Evolutionary conservation across 345 rosid species (phyloP).

Genomic region (Citrus medica): DNA sequence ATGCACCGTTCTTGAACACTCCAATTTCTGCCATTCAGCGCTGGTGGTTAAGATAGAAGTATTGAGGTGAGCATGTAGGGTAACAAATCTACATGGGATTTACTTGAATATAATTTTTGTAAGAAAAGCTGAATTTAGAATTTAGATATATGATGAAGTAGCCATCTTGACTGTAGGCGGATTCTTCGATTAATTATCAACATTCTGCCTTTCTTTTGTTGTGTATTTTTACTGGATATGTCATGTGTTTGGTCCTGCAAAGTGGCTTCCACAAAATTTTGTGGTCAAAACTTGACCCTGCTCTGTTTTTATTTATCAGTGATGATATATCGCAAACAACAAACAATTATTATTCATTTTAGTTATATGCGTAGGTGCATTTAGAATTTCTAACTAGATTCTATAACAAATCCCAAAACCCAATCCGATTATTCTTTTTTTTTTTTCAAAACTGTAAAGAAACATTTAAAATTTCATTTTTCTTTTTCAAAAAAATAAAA

Average conservation of each 20-base stretch:
- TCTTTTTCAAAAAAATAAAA: too few relatives aligned
- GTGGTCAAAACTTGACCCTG: background rate
- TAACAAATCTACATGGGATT: background rate
- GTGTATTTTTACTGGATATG: background rate
- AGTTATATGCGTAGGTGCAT: too few relatives aligned
- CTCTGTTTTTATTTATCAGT: background rate
- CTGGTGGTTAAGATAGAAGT: conserved; percentile 83
- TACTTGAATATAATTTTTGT: background rate
- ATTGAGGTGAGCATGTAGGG: background rate
- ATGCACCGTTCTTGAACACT: conserved; percentile 73
- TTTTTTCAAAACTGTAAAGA: too few relatives aligned
- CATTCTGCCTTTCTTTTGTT: background rate
- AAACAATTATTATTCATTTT: background rate
- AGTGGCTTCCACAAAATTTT: background rate
- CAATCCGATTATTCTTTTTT: too few relatives aligned
- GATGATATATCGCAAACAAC: background rate
- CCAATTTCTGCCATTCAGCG: conserved; percentile 68
- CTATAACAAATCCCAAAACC: too few relatives aligned
- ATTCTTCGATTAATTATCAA: background rate
- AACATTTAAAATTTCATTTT: too few relatives aligned
- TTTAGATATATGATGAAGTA: background rate
- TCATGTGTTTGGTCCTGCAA: background rate
- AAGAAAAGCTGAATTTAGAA: background rate
- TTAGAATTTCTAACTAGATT: too few relatives aligned
- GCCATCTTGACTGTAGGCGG: conserved; percentile 4